Conservation (phyloP, 768 basidiomycete genomes). For the Mycena venus region DNA sequence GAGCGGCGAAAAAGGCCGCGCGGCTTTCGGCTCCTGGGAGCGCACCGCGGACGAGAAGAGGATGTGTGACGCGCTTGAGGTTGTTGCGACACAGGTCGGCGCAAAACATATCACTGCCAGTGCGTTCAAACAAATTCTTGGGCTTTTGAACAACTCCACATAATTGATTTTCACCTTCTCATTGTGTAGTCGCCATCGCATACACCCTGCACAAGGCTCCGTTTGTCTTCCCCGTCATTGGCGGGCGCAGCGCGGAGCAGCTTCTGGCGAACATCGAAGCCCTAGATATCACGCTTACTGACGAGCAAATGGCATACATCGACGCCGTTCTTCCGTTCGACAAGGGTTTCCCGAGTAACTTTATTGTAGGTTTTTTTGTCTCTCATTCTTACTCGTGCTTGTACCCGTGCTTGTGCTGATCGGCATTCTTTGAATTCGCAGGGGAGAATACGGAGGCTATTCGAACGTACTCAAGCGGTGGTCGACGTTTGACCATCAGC, state of each 20-base stretch:
- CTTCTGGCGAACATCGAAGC: constrained; percentile 56
- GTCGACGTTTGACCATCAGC: no score
- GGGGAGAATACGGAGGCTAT: no score
- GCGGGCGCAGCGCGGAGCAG: constrained; percentile 58
- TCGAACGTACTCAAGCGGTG: no score
- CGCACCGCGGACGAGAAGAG: constrained; percentile 48
- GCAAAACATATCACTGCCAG: constrained; percentile 43
- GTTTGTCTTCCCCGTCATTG: constrained; percentile 56
- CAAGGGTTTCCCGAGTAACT: constrained; percentile 46
- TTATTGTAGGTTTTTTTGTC: background rate
- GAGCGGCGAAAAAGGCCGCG: constrained; percentile 55
- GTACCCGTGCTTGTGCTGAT: no score
- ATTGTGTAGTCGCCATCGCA: constrained; percentile 7
- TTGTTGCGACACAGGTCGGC: constrained; percentile 56
- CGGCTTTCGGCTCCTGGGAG: constrained; percentile 41
- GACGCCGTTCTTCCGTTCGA: constrained; percentile 52
- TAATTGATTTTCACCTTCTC: background rate
- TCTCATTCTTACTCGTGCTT: no score
- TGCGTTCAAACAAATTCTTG: no score
- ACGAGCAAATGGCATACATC: constrained; percentile 51
- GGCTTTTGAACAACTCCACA: no score
- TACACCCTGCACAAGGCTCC: constrained; percentile 57
- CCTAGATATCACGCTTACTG: constrained; percentile 50
- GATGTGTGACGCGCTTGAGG: constrained; percentile 50
- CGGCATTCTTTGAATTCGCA: no score